Conservation (phyloP, 352 stramenopile species). For the Pythium rishiriense region DNA sequence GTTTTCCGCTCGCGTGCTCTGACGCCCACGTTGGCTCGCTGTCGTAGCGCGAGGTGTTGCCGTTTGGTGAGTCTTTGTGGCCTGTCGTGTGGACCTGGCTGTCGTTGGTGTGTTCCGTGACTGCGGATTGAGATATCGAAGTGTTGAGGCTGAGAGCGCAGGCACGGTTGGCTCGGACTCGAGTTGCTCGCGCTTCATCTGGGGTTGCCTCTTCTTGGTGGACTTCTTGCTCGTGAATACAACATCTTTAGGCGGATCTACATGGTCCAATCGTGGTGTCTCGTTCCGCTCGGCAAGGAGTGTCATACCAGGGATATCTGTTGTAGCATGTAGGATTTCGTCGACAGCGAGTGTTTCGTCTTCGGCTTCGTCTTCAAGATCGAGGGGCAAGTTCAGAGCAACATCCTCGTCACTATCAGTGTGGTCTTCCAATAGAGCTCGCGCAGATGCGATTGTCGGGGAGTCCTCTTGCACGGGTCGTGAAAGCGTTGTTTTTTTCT, state of each 20-base stretch:
- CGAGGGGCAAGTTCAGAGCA: background rate
- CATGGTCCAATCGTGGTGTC: background rate
- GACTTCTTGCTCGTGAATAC: background rate
- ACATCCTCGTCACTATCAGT: background rate
- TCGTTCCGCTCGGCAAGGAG: no score
- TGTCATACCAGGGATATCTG: no score
- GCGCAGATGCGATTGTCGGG: background rate
- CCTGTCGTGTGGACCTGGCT: background rate
- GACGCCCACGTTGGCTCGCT: background rate
- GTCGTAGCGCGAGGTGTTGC: background rate
- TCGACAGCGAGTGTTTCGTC: background rate
- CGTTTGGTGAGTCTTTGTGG: background rate
- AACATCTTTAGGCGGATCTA: background rate
- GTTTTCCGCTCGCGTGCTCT: background rate
- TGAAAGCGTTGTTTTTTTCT: background rate
- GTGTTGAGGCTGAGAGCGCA: constrained; percentile 11
- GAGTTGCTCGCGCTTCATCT: background rate
- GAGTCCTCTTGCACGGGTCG: no score
- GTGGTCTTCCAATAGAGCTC: background rate
- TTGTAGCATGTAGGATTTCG: background rate
- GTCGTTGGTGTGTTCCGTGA: background rate
- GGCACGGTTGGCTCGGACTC: background rate
- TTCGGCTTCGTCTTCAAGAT: constrained; percentile 2
- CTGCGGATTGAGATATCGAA: constrained; percentile 20
- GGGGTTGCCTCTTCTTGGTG: background rate